phyloP scores from a whole-genome alignment of 2,329 filamentous ascomycete genomes.

The Penicillium sp. region DNA sequence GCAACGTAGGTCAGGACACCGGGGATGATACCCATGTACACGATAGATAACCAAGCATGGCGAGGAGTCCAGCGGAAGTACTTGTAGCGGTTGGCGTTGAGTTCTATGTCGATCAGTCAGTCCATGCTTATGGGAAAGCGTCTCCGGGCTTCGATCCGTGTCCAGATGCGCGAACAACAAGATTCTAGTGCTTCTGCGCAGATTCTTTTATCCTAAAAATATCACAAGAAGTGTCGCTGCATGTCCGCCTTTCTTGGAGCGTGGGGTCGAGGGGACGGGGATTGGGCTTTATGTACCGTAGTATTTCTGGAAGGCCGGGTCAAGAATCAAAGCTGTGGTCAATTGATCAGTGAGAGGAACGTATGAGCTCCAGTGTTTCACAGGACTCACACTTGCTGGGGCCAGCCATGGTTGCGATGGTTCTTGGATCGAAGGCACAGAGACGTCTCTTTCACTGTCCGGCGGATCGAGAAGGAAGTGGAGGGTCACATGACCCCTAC shows the following conservation, averaged over 20 bases:
- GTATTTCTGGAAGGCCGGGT: conserved; percentile 51
- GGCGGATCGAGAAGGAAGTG: conserved; percentile 12
- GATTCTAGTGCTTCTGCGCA: too few species aligned
- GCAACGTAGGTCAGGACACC: conserved; percentile 67
- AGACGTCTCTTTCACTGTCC: conserved; percentile 4
- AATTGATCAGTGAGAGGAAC: conserved; percentile 51
- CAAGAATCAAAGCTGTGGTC: conserved; percentile 41
- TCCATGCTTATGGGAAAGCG: neutral
- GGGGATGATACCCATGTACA: conserved; percentile 74
- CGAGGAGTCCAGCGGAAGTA: conserved; percentile 92
- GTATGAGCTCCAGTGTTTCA: accelerated
- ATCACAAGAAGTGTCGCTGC: neutral
- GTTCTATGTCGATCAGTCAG: conserved; percentile 55
- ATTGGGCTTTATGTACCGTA: conserved; percentile 44
- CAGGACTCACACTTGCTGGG: conserved; percentile 47
- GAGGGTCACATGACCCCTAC: conserved; percentile 12
- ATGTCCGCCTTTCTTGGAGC: neutral
- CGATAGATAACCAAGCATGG: conserved; percentile 75
- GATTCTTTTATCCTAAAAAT: too few species aligned
- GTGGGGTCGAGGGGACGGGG: conserved; percentile 1
- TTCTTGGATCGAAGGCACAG: conserved; percentile 18
- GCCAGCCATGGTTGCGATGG: conserved; percentile 49
- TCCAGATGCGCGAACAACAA: neutral
- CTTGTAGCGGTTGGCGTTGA: conserved; percentile 81
- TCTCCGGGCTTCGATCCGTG: neutral